phyloP scores from a whole-genome alignment of 768 basidiomycete genomes.

The Coprinellus aureogranulatus region DNA sequence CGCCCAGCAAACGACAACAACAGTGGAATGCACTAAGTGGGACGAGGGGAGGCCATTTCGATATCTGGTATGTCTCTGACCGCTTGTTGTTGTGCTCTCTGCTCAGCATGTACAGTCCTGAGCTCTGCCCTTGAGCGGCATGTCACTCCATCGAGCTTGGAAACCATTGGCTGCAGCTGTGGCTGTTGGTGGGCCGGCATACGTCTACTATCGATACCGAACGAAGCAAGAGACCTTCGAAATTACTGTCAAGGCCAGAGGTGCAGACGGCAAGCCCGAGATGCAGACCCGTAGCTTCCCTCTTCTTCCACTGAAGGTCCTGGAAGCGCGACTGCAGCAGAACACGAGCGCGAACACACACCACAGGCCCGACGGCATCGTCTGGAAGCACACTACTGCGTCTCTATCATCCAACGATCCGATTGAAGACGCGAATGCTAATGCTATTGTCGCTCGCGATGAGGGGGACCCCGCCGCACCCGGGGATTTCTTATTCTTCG shows the following conservation, averaged over 20 bases:
- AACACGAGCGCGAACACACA: slow-evolving; percentile 47
- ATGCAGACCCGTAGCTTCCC: slow-evolving; percentile 53
- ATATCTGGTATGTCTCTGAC: too few species aligned
- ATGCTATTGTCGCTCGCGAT: slow-evolving; percentile 65
- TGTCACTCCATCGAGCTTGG: slow-evolving; percentile 56
- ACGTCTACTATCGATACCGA: slow-evolving; percentile 52
- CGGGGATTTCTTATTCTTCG: slow-evolving; percentile 79
- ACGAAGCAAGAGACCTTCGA: slow-evolving; percentile 54
- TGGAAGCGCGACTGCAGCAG: slow-evolving; percentile 59
- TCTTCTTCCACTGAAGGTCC: slow-evolving; percentile 51
- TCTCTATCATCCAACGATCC: slow-evolving; percentile 83
- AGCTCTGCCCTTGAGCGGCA: slow-evolving; percentile 22
- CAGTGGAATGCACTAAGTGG: too few species aligned
- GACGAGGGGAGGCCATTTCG: too few species aligned
- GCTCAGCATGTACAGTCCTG: too few species aligned
- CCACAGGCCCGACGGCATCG: slow-evolving; percentile 50
- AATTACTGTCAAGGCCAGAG: slow-evolving; percentile 50
- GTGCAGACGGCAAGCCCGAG: slow-evolving; percentile 58
- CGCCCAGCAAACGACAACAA: too few species aligned
- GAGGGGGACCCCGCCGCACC: slow-evolving; percentile 54
- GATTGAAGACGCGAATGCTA: slow-evolving; percentile 84
- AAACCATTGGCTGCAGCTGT: slow-evolving; percentile 62
- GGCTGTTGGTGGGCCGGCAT: slow-evolving; percentile 56
- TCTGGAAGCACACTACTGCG: slow-evolving; percentile 79
- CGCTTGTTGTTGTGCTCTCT: too few species aligned